A percentile compares a stretch with the other conserved stretches of the same genome.
phyloP scores from a whole-genome alignment of 768 basidiomycete genomes.

The Termitomyces bulborhizus region DNA sequence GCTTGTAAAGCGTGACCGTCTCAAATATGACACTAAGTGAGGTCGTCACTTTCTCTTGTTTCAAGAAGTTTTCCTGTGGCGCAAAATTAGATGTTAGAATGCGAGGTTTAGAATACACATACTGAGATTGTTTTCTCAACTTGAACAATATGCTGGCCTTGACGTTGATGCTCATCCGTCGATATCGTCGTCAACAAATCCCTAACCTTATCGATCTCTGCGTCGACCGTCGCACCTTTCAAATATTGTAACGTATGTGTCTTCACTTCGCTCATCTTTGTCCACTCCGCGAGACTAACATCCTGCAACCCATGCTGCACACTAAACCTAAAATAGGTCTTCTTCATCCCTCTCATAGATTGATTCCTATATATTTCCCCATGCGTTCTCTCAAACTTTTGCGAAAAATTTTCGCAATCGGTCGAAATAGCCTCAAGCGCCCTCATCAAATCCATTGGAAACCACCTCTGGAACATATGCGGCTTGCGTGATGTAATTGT shows the following conservation, averaged over 20 bases:
- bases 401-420: conserved; percentile 5
- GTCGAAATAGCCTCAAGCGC: conserved; percentile 1
- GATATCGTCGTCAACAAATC: not conserved
- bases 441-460: not conserved
- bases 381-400: not conserved
- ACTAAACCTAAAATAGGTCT: conserved; percentile 7
- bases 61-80: not conserved
- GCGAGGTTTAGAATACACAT: not conserved
- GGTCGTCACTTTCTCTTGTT: not conserved
- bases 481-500: not conserved
- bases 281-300: conserved; percentile 5
- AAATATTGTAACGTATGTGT: conserved; percentile 7
- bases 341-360: not conserved
- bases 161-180: not conserved
- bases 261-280: conserved; percentile 4
- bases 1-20: not conserved
- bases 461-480: not conserved
- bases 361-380: too few relatives aligned
- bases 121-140: not conserved
- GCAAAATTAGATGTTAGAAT: not conserved
- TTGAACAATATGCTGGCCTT: not conserved
- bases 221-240: not conserved
- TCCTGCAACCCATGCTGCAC: conserved; percentile 12
- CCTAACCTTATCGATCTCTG: not conserved
- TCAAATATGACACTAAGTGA: not conserved